phyloP scores from a whole-genome alignment of 441 rosid species.

The Geranium incanum region DNA sequence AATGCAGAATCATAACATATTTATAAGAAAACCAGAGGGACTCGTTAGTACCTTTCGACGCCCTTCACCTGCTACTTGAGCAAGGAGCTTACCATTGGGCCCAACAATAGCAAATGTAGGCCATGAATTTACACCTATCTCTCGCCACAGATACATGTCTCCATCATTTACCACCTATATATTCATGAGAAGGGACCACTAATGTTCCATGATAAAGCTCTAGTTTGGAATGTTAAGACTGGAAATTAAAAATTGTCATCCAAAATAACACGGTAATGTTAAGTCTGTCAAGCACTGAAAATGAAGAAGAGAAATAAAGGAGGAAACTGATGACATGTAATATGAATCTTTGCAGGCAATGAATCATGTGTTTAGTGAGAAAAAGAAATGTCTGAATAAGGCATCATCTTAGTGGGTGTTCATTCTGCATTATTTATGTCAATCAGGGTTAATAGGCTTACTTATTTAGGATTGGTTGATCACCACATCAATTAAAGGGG shows the following conservation, averaged over 20 bases:
- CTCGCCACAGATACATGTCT: slow-evolving; percentile 85
- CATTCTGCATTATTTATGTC: not conserved
- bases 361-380: not conserved
- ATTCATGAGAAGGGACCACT: slow-evolving; percentile 16
- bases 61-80: slow-evolving; percentile 87
- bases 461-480: no score
- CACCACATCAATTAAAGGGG: no score
- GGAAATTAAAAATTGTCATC: not conserved
- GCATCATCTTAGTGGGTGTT: not conserved
- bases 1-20: slow-evolving; percentile 2
- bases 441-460: no score
- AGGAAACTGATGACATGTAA: not conserved
- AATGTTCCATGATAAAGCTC: slow-evolving; percentile 6
- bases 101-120: slow-evolving; percentile 87
- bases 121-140: slow-evolving; percentile 91
- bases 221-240: not conserved
- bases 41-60: slow-evolving; percentile 56
- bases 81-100: slow-evolving; percentile 78
- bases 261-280: not conserved
- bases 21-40: slow-evolving; percentile 9
- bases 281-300: not conserved
- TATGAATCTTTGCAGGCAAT: not conserved
- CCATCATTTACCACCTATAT: slow-evolving; percentile 97
- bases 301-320: not conserved
- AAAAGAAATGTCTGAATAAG: not conserved